Percentiles rank a stretch among this genome's conserved stretches.
Conservation (phyloP, 2,329 filamentous ascomycete genomes). For the Fusarium nisikadoi region DNA sequence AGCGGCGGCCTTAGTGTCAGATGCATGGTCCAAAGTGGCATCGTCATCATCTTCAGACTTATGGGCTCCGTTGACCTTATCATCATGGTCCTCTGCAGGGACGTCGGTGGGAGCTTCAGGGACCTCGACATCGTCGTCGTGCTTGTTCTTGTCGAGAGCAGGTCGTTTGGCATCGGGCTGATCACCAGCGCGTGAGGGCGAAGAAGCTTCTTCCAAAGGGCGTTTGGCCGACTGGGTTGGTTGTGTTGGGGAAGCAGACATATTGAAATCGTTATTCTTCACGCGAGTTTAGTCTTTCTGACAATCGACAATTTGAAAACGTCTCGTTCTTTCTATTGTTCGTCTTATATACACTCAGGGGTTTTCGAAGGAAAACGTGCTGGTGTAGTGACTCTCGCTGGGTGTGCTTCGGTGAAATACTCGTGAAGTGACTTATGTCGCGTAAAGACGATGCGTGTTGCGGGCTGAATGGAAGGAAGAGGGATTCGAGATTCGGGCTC, state of each 20-base stretch:
- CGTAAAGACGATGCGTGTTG: slow-evolving; percentile 50
- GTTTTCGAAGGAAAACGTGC: slow-evolving; percentile 92
- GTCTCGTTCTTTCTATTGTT: slow-evolving; percentile 46
- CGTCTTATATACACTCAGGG: slow-evolving; percentile 84
- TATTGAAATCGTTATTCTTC: slow-evolving; percentile 52
- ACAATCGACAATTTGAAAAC: slow-evolving; percentile 46
- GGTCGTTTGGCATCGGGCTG: slow-evolving; percentile 98
- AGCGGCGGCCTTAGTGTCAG: slow-evolving; percentile 55
- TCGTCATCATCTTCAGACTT: slow-evolving; percentile 52
- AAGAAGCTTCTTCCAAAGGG: slow-evolving; percentile 95
- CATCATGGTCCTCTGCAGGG: slow-evolving; percentile 58
- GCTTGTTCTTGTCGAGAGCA: slow-evolving; percentile 91
- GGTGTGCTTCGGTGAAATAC: slow-evolving; percentile 56
- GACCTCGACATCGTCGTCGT: slow-evolving; percentile 65
- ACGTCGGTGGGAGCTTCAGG: slow-evolving; percentile 47
- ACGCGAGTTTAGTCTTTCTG: slow-evolving; percentile 39
- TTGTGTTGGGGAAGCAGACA: slow-evolving; percentile 77
- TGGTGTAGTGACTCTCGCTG: slow-evolving; percentile 73
- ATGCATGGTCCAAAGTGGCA: slow-evolving; percentile 44
- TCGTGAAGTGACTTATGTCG: slow-evolving; percentile 54
- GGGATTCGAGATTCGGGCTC: slow-evolving; percentile 46
- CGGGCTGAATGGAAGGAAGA: slow-evolving; percentile 45
- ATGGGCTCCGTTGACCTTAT: slow-evolving; percentile 59
- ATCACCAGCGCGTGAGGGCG: slow-evolving; percentile 88
- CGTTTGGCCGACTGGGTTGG: slow-evolving; percentile 84